phyloP scores from a whole-genome alignment of 495 filamentous ascomycete genomes.

The Hypomontagnella submonticulosa region DNA sequence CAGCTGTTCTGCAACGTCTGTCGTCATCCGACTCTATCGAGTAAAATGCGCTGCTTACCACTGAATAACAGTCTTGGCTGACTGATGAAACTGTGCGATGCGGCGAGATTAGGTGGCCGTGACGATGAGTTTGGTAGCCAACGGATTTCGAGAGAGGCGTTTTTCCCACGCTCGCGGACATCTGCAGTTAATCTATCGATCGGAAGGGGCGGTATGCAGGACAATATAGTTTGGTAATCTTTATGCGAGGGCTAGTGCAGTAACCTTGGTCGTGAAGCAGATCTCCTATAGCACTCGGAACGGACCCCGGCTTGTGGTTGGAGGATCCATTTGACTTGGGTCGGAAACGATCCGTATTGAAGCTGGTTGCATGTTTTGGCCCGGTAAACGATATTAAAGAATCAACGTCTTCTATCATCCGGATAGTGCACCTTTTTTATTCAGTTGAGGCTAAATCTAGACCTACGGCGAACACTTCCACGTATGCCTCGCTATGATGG shows the following conservation, averaged over 20 bases:
- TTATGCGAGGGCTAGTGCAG: constrained; percentile 28
- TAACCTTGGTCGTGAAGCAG: constrained; percentile 23
- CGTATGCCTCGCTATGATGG: constrained; percentile 23
- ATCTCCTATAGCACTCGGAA: constrained; percentile 40
- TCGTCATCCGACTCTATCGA: constrained; percentile 38
- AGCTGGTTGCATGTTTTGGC: constrained; percentile 30
- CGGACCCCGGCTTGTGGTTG: constrained; percentile 36
- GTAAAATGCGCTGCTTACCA: constrained; percentile 21
- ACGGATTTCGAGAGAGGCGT: constrained; percentile 35
- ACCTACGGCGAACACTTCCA: constrained; percentile 20
- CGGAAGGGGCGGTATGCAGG: constrained; percentile 42
- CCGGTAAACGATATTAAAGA: constrained; percentile 45
- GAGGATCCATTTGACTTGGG: constrained; percentile 20
- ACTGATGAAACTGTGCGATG: constrained; percentile 42
- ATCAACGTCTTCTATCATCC: constrained; percentile 37
- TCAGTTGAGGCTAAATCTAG: constrained; percentile 43
- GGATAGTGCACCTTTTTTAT: constrained; percentile 35
- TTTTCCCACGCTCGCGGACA: constrained; percentile 36
- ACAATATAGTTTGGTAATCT: constrained; percentile 34
- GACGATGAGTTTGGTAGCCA: constrained; percentile 42
- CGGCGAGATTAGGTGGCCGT: constrained; percentile 45
- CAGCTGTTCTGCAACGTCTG: constrained; percentile 45
- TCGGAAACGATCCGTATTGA: constrained; percentile 36
- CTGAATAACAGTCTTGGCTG: constrained; percentile 18
- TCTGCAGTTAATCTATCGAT: constrained; percentile 47